A percentile compares a stretch with the other conserved stretches of the same genome.
Conservation (phyloP, 768 basidiomycete genomes). For the Cystobasidium tubakii region DNA sequence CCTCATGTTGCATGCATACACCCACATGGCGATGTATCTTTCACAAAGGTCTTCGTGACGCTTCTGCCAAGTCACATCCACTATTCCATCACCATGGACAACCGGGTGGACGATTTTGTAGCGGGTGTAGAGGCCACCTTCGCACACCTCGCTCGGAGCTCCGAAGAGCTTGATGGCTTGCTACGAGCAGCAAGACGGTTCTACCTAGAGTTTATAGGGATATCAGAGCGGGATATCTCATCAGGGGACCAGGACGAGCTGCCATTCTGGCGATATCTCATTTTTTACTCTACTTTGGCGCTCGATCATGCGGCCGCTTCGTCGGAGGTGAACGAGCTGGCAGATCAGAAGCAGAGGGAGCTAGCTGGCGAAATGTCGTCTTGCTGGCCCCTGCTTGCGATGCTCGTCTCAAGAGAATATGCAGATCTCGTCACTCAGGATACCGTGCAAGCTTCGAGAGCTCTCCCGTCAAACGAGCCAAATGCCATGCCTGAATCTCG, state of each 20-base stretch:
- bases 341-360: neutral
- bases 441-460: neutral
- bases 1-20: too few relatives aligned
- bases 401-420: neutral
- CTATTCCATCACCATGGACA: neutral
- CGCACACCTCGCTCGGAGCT: neutral
- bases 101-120: constrained; percentile 5
- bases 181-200: constrained; percentile 1
- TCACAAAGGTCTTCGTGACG: too few relatives aligned
- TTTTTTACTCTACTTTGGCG: neutral
- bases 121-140: constrained; percentile 24
- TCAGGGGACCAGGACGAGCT: neutral
- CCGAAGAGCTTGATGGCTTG: neutral
- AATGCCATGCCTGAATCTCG: neutral
- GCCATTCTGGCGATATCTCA: constrained; percentile 30
- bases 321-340: neutral
- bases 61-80: too few relatives aligned
- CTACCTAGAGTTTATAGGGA: constrained; percentile 1
- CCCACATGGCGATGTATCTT: too few relatives aligned
- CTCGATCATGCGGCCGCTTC: constrained; percentile 14
- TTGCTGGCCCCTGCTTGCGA: constrained; percentile 26
- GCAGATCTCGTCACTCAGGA: too few relatives aligned
- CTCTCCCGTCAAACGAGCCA: neutral
- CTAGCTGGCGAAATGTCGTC: neutral
- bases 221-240: neutral